Evolutionary conservation across 345 rosid genomes (phyloP).

Genomic region (Arabis hirsuta): DNA sequence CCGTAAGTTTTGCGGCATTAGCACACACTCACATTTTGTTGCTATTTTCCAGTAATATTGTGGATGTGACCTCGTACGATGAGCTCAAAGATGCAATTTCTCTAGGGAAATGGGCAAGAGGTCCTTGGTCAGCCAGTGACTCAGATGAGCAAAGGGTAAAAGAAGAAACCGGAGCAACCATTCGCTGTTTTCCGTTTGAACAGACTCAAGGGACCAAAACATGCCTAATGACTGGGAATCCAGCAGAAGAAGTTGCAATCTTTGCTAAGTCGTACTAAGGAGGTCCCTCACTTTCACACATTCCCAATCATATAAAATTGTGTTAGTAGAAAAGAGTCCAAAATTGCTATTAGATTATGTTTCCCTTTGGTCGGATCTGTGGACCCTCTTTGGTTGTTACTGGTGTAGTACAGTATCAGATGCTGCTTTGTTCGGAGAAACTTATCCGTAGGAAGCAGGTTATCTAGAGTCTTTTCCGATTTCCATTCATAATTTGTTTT

Average conservation of each 20-base stretch:
- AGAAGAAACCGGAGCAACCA: constrained; percentile 97
- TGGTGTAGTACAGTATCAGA: background rate
- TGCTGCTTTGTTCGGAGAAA: constrained; percentile 22
- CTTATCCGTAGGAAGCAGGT: background rate
- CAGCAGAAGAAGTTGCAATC: constrained; percentile 83
- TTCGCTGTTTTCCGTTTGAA: constrained; percentile 86
- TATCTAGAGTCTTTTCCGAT: background rate
- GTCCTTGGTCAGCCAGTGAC: constrained; percentile 93
- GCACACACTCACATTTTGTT: background rate
- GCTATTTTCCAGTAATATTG: constrained; percentile 68
- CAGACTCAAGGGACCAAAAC: constrained; percentile 67
- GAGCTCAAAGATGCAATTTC: constrained; percentile 82
- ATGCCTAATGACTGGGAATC: constrained; percentile 85
- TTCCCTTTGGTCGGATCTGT: constrained; percentile 11
- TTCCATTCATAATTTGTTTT: background rate
- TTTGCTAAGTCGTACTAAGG: constrained; percentile 83
- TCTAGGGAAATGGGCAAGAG: constrained; percentile 94
- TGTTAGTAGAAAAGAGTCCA: background rate
- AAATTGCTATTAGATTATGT: constrained; percentile 1
- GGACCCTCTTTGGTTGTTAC: background rate
- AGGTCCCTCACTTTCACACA: background rate
- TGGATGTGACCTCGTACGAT: constrained; percentile 82
- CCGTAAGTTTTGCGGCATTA: background rate
- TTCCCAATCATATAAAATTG: background rate
- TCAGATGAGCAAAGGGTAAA: constrained; percentile 76